Conservation (phyloP, 2,329 filamentous ascomycete genomes). For the Sporothrix dimorphospora region DNA sequence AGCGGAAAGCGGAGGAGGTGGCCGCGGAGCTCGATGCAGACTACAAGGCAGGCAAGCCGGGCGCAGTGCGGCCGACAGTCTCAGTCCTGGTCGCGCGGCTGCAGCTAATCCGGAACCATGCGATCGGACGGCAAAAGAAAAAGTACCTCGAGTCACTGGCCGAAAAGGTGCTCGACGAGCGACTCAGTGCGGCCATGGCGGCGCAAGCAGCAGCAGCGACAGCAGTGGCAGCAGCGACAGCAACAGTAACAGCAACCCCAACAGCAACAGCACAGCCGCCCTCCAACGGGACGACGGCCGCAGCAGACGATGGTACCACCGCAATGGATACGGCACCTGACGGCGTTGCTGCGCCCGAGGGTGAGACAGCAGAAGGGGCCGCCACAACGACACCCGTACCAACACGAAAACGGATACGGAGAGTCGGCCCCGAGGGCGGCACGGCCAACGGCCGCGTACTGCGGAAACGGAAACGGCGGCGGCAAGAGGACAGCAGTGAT, state of each 20-base stretch:
- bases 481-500: conserved; percentile 24
- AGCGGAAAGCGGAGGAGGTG: conserved; percentile 27
- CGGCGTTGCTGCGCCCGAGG: conserved; percentile 34
- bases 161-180: conserved; percentile 31
- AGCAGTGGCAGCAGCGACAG: neutral
- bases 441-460: conserved; percentile 29
- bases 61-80: conserved; percentile 29
- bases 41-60: conserved; percentile 25
- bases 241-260: neutral
- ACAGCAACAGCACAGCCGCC: neutral
- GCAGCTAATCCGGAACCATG: conserved; percentile 30
- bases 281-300: neutral
- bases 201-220: conserved; percentile 17
- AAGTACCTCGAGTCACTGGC: conserved; percentile 33
- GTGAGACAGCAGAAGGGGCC: conserved; percentile 33
- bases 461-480: conserved; percentile 30
- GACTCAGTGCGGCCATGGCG: neutral
- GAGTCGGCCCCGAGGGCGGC: neutral
- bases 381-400: neutral
- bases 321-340: conserved; percentile 39
- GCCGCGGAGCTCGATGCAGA: conserved; percentile 20
- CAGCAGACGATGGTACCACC: conserved; percentile 43
- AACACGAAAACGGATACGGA: neutral
- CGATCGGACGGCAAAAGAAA: conserved; percentile 33
- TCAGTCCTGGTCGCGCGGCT: conserved; percentile 27